Evolutionary conservation across 73 alveolate species (phyloP), one percentile per base, ranked within the genome.

Genomic region (Breviolum minutum): DNA sequence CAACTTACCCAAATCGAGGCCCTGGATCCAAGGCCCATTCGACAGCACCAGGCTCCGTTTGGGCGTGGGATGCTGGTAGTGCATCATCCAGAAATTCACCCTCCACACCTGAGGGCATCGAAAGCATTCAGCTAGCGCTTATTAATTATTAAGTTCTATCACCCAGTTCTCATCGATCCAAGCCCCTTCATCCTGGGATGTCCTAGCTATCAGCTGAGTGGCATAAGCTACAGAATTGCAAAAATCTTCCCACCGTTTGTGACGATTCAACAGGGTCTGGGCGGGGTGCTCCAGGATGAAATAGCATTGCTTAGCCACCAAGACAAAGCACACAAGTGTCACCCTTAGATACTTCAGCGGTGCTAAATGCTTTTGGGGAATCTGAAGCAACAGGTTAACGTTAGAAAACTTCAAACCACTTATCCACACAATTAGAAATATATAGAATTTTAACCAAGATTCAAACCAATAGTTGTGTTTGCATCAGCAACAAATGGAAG

Each of bases 71-170:
- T 22, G 74, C 19, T 73, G 74, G 61, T 82, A 82, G 24, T 27
- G 19, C 91, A 82, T 82, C 91, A 82, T 82, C 91, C 91, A 82
- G n/a, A n/a, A n/a, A n/a, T n/a, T n/a, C n/a, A n/a, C n/a, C n/a
- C n/a, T n/a, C n/a, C n/a, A n/a, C n/a, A n/a, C n/a, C n/a, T n/a
- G n/a, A n/a, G n/a, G n/a, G n/a, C n/a, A n/a, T n/a, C n/a, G n/a
- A n/a, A n/a, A n/a, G n/a, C n/a, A n/a, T n/a, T n/a, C n/a, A n/a
- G n/a, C n/a, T n/a, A n/a, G n/a, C n/a, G n/a, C n/a, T n/a, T n/a
- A n/a, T n/a, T n/a, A n/a, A n/a, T n/a, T n/a, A n/a, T n/a, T n/a
- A n/a, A n/a, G n/a, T n/a, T n/a, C n/a, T n/a, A n/a, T n/a, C n/a
- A n/a, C n/a, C n/a, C n/a, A n/a, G n/a, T n/a, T n/a, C n/a, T n/a